These are phyloP conservation scores for Rhododendron ovatum DNA, from an alignment of 148 eudicot species.

Conservation along the genomic window DNA sequence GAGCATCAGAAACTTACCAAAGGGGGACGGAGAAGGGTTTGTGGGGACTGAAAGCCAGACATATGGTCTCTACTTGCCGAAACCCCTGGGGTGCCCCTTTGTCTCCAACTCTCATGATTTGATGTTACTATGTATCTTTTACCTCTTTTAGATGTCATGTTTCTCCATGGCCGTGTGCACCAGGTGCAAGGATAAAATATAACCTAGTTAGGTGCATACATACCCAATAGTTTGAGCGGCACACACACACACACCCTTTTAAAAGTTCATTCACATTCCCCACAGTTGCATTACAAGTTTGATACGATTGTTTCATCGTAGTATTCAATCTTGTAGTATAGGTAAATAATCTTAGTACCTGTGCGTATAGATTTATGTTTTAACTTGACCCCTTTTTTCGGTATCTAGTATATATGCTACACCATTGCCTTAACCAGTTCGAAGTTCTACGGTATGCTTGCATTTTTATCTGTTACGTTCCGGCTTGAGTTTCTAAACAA, in stretches of 20 bases:
- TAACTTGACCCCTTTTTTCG: neutral
- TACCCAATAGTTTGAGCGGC: no score
- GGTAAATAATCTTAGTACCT: neutral
- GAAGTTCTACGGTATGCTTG: neutral
- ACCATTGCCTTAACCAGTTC: neutral
- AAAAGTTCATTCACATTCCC: neutral
- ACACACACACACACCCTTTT: neutral
- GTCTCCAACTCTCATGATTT: neutral
- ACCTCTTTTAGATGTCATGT: neutral
- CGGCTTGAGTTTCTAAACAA: constrained; percentile 4
- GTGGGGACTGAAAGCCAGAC: neutral
- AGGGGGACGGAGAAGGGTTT: neutral
- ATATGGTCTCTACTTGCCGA: neutral
- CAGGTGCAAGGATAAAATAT: neutral
- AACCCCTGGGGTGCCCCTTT: neutral
- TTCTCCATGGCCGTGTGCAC: neutral
- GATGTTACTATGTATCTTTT: neutral
- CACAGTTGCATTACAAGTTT: no score
- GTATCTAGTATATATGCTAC: neutral
- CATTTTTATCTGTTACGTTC: neutral
- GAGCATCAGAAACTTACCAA: neutral
- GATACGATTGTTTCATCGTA: neutral
- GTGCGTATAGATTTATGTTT: neutral
- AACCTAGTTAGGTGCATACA: neutral
- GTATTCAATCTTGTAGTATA: neutral